phyloP scores from a whole-genome alignment of 441 rosid genomes.

The Populus hybrid region DNA sequence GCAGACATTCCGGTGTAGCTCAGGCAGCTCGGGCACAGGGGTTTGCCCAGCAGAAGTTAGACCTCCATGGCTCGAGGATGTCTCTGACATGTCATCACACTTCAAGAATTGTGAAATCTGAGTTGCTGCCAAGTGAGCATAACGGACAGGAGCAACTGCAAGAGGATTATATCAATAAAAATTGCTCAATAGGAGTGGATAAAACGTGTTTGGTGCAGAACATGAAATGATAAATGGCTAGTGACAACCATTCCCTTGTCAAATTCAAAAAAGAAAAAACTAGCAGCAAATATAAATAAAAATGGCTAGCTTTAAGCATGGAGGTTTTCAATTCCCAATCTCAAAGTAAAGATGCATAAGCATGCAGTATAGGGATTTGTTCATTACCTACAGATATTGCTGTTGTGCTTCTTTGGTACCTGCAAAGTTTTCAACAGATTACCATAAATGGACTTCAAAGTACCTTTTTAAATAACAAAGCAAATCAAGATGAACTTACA shows the following conservation, averaged over 20 bases:
- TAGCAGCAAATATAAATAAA: background rate
- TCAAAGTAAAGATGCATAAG: background rate
- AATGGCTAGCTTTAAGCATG: background rate
- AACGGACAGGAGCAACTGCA: slow-evolving; percentile 72
- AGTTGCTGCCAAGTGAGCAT: slow-evolving; percentile 76
- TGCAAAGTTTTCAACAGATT: slow-evolving; percentile 16
- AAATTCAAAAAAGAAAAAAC: background rate
- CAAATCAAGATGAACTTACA: slow-evolving; percentile 35
- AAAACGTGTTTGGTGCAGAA: background rate
- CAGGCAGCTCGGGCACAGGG: slow-evolving; percentile 57
- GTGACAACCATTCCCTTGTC: background rate
- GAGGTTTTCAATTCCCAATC: background rate
- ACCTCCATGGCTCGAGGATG: slow-evolving; percentile 64
- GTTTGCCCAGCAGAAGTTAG: slow-evolving; percentile 44
- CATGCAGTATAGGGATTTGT: background rate
- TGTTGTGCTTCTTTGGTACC: slow-evolving; percentile 58
- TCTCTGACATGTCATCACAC: slow-evolving; percentile 63
- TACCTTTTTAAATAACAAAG: background rate
- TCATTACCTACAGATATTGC: slow-evolving; percentile 54
- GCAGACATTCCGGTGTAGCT: slow-evolving; percentile 47
- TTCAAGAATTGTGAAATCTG: slow-evolving; percentile 67
- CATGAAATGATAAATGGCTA: background rate
- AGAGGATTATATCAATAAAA: background rate
- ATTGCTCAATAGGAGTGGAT: background rate
- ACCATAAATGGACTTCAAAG: background rate